Evolutionary conservation across 331 rosid species (phyloP).

Genomic region (Stylosanthes scabra): DNA sequence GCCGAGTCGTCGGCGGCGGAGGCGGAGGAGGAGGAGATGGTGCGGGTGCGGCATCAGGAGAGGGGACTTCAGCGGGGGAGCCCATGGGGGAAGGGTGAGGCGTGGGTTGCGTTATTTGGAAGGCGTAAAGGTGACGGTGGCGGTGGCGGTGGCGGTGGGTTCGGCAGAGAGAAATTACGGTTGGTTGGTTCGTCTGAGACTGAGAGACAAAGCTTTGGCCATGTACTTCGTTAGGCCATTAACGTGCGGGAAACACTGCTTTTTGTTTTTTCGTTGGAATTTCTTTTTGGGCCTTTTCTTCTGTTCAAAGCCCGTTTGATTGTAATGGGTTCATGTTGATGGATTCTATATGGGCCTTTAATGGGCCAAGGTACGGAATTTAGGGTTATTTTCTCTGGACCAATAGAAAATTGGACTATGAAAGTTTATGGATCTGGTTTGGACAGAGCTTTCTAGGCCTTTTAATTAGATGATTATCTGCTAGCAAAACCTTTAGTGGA

Average conservation of each 20-base stretch:
- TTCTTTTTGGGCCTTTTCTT: background rate
- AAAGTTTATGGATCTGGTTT: background rate
- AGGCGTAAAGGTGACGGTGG: background rate
- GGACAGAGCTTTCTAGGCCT: background rate
- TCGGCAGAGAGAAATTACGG: conserved; percentile 33
- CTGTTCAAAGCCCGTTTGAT: background rate
- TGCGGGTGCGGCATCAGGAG: background rate
- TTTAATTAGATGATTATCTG: no score
- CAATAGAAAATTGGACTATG: no score
- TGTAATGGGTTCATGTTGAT: background rate
- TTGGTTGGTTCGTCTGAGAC: conserved; percentile 42
- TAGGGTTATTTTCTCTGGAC: no score
- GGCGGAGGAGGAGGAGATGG: conserved; percentile 42
- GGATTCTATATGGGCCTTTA: background rate
- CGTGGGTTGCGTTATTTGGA: background rate
- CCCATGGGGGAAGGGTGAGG: conserved; percentile 34
- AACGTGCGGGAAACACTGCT: conserved; percentile 40
- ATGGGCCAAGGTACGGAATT: background rate
- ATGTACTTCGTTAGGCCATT: conserved; percentile 41
- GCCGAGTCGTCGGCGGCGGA: conserved; percentile 38
- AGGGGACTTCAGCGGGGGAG: conserved; percentile 35
- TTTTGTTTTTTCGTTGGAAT: background rate
- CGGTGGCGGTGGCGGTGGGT: conserved; percentile 21
- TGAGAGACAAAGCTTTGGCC: conserved; percentile 33
- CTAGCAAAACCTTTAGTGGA: no score